A percentile compares a stretch with the other conserved stretches of the same genome.
phyloP scores from a whole-genome alignment of 805 yeast genomes.

The Nematodospora valgi region DNA sequence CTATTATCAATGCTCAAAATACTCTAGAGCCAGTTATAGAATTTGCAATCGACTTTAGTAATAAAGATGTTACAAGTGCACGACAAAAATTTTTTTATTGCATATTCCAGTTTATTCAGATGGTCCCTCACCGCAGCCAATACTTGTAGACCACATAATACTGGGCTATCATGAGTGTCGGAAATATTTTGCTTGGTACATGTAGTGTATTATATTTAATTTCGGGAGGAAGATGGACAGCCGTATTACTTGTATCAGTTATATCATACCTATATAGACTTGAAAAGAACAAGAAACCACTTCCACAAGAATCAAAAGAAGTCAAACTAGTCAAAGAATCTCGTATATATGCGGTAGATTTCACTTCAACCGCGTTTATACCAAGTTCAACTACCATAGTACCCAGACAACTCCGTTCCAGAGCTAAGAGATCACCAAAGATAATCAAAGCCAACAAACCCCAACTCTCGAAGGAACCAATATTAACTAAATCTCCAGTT shows the following conservation, averaged over 20 bases:
- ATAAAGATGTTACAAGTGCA: no score
- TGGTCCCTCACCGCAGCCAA: no score
- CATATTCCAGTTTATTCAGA: no score
- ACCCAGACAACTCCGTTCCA: constrained; percentile 10
- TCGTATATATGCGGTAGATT: constrained; percentile 41
- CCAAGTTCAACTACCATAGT: constrained; percentile 19
- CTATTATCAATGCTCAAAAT: no score
- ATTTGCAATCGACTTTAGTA: no score
- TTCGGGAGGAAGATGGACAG: constrained; percentile 43
- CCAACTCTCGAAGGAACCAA: constrained; percentile 21
- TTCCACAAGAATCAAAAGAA: not conserved
- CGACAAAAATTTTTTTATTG: no score
- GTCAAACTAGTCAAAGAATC: constrained; percentile 15
- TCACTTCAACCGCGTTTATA: constrained; percentile 32
- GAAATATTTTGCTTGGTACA: constrained; percentile 14
- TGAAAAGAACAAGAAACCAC: not conserved
- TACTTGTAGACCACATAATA: no score
- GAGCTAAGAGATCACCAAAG: constrained; percentile 36
- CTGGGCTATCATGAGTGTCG: no score
- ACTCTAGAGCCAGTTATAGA: no score
- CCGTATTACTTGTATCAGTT: constrained; percentile 23
- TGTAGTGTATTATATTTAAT: constrained; percentile 28
- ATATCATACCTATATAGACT: constrained; percentile 8
- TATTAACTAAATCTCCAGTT: constrained; percentile 37
- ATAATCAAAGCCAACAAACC: constrained; percentile 36